Evolutionary conservation across 2,329 filamentous ascomycete genomes (phyloP).

Genomic region (Neofusicoccum sp.): DNA sequence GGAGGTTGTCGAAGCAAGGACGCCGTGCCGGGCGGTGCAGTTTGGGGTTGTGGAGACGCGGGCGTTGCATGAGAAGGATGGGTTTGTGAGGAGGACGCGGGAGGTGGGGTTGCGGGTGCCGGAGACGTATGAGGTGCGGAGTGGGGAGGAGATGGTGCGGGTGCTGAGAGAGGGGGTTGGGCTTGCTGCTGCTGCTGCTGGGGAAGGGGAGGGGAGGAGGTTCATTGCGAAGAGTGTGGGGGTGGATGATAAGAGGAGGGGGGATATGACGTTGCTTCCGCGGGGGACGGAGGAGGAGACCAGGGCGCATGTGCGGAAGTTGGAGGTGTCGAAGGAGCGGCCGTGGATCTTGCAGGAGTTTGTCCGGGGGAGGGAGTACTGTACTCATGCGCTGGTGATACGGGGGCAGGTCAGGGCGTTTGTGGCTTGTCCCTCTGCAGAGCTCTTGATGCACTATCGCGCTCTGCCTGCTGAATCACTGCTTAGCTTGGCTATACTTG

Average conservation of each 20-base stretch:
- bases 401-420: conserved; percentile 66
- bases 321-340: conserved; percentile 57
- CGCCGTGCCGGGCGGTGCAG: conserved; percentile 64
- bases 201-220: conserved; percentile 23
- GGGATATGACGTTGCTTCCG: conserved; percentile 68
- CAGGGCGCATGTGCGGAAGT: conserved; percentile 53
- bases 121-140: conserved; percentile 55
- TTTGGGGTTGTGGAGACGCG: conserved; percentile 60
- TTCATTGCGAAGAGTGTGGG: conserved; percentile 71
- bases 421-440: conserved; percentile 65
- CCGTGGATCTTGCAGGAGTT: conserved; percentile 73
- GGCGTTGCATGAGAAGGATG: conserved; percentile 65
- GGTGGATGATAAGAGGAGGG: conserved; percentile 62
- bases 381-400: conserved; percentile 71
- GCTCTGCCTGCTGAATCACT: conserved; percentile 58
- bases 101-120: conserved; percentile 46
- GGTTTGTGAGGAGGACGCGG: conserved; percentile 63
- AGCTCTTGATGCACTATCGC: conserved; percentile 67
- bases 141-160: conserved; percentile 54
- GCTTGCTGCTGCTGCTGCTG: background rate
- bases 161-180: conserved; percentile 46
- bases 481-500: conserved; percentile 62
- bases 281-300: conserved; percentile 57
- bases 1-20: conserved; percentile 61
- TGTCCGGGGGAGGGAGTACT: conserved; percentile 67